These are phyloP conservation scores for Symbiodinium natans DNA, from an alignment of 73 alveolate genomes.

Conservation along the genomic window DNA sequence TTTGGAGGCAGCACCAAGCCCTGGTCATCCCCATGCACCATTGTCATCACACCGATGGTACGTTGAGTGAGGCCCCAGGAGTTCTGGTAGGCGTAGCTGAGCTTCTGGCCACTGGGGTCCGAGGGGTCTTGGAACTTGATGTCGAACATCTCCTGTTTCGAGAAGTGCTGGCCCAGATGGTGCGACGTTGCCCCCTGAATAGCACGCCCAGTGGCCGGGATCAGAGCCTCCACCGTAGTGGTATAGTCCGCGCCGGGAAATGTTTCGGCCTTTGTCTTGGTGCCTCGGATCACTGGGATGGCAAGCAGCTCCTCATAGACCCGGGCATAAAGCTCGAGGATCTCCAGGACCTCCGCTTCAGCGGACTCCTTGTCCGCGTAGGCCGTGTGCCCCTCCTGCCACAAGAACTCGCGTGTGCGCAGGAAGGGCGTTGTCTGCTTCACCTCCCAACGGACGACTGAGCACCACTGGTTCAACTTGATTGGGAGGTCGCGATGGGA, in stretches of 20 bases:
- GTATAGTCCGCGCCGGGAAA: conserved; percentile 99
- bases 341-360: conserved; percentile 96
- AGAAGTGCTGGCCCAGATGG: conserved; percentile 99
- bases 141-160: conserved; percentile 98
- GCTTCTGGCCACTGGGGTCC: not conserved
- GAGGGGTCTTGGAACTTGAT: not conserved
- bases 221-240: conserved; percentile 98
- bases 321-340: conserved; percentile 97
- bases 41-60: conserved; percentile 25
- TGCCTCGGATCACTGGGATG: conserved; percentile 99
- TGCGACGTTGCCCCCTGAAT: conserved; percentile 99
- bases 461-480: conserved; percentile 96
- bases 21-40: conserved; percentile 99
- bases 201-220: conserved; percentile 99
- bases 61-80: conserved; percentile 98
- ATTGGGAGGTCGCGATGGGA: conserved; percentile 99
- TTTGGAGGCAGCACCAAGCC: conserved; percentile 99
- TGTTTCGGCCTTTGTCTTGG: conserved; percentile 98
- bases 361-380: conserved; percentile 99
- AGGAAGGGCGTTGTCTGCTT: conserved; percentile 99
- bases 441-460: conserved; percentile 96
- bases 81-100: conserved; percentile 40
- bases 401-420: conserved; percentile 99
- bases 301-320: conserved; percentile 98
- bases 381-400: conserved; percentile 99